Percentiles rank a stretch among this genome's conserved stretches.
phyloP scores from a whole-genome alignment of 345 rosid genomes.

The Melastoma malabathricum region DNA sequence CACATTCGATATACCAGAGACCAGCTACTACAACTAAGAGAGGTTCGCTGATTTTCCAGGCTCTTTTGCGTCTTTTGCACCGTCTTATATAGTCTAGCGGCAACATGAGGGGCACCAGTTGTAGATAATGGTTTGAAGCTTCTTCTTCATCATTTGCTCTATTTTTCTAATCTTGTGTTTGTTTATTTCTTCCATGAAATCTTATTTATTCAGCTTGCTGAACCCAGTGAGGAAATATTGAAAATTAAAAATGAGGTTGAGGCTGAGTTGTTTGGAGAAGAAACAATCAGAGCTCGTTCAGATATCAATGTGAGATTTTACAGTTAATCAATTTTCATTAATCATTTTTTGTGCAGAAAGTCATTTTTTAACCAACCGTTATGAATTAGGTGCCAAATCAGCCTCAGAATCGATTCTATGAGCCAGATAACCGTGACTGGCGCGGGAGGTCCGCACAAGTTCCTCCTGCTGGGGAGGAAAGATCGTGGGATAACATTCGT shows the following conservation, averaged over 20 bases:
- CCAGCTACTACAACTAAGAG: conserved; percentile 57
- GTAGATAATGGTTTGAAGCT: not conserved
- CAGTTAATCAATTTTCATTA: not conserved
- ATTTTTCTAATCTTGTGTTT: conserved; percentile 1
- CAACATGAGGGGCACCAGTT: too few relatives aligned
- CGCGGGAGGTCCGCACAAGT: conserved; percentile 53
- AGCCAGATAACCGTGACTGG: conserved; percentile 92
- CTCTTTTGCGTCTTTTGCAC: not conserved
- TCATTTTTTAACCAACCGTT: not conserved
- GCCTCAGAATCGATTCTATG: conserved; percentile 49
- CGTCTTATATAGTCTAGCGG: too few relatives aligned
- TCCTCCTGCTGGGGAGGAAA: conserved; percentile 52
- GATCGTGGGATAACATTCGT: conserved; percentile 46
- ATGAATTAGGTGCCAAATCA: conserved; percentile 28
- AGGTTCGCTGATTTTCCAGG: conserved; percentile 20
- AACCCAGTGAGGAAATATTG: conserved; percentile 49
- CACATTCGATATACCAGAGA: conserved; percentile 50
- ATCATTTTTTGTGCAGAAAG: not conserved
- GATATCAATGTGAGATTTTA: conserved; percentile 44
- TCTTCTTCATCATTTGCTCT: not conserved
- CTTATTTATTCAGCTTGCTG: conserved; percentile 23
- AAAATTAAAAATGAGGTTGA: conserved; percentile 52
- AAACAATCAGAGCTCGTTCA: conserved; percentile 50
- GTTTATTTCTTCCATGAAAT: not conserved
- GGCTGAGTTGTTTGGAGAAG: conserved; percentile 67